Evolutionary conservation across 176 grass and related monocot species (phyloP), one percentile per base, ranked within the genome.

Genomic region (Oryza rufipogon): DNA sequence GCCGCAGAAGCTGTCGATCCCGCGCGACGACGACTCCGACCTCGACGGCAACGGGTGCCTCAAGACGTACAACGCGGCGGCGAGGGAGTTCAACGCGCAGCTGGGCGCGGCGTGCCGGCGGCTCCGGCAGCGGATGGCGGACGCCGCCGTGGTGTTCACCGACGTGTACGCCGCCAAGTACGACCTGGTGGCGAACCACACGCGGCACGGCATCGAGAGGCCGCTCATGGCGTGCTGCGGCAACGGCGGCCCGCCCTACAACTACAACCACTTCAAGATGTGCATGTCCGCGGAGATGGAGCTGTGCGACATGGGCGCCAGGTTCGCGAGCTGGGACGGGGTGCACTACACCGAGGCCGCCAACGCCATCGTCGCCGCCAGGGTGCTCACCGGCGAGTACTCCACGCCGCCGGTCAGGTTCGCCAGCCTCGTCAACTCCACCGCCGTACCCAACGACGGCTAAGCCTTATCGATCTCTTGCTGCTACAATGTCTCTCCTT

Each of bases 211-310:
- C 58, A 80, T 97, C 19, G 92, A 90, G 44, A 80, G 56, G 25
- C 91, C 90, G 16, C 89, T 91, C 11, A 97, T 92, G 95, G 84
- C 86, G 51, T 97, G 95, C 69, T 97, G 95, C 39, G 95, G 95
- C 28, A 46, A 94, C 41, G 92, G 95, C 3, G 92, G 95, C n/a
- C 84, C 95, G n/a, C 92, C 95, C 1, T 89, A 97, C 92, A 97
- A 97, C 83, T 94, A 89, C 84, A 84, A 91, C 77, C 80, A 79
- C 33, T 87, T 64, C 73, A 92, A 91, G 69, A 48, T 51, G 2
- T 97, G 92, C 83, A 89, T 92, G 78, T 79, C 83, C 11, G 60
- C 74, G 6, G 88, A 87, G 38, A 85, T 78, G 80, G 44, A 92
- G 86, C 78, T 87, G 5, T 97, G 95, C 52, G 81, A 86, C 30